A percentile compares a stretch with the other conserved stretches of the same genome.
Conservation (phyloP, 345 rosid genomes). For the Euphorbia peplus region DNA sequence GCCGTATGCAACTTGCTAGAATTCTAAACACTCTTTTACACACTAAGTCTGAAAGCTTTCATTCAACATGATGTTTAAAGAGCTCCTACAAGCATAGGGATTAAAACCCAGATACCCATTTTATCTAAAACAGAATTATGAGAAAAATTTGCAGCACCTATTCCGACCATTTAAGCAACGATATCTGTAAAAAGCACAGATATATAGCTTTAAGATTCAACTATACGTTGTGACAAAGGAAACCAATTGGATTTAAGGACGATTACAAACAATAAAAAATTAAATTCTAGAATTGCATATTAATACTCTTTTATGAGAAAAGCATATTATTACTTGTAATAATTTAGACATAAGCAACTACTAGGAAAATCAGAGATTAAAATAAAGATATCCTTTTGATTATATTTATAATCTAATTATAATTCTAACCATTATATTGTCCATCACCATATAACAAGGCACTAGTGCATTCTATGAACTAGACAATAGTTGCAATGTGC, state of each 20-base stretch:
- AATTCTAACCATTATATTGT: background rate
- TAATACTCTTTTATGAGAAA: too few species aligned
- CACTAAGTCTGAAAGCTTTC: background rate
- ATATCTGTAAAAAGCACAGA: background rate
- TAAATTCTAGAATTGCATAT: background rate
- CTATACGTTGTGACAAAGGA: background rate
- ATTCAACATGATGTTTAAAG: background rate
- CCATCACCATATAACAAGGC: background rate
- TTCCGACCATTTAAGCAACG: background rate
- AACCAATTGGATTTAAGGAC: background rate
- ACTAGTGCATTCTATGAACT: background rate
- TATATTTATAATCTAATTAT: too few species aligned
- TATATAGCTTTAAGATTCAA: background rate
- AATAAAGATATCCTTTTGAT: background rate
- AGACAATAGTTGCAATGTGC: background rate
- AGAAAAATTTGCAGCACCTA: background rate
- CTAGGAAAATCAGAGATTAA: too few species aligned
- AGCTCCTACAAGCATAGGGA: background rate
- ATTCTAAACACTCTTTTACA: background rate
- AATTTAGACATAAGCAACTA: background rate
- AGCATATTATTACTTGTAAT: too few species aligned
- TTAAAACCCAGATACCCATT: background rate
- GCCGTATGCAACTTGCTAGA: background rate
- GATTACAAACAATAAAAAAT: background rate
- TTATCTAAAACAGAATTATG: background rate